Evolutionary conservation across 2,329 filamentous ascomycete genomes (phyloP), one percentile per base, ranked within the genome.

Genomic region (Lecanicillium sp.): DNA sequence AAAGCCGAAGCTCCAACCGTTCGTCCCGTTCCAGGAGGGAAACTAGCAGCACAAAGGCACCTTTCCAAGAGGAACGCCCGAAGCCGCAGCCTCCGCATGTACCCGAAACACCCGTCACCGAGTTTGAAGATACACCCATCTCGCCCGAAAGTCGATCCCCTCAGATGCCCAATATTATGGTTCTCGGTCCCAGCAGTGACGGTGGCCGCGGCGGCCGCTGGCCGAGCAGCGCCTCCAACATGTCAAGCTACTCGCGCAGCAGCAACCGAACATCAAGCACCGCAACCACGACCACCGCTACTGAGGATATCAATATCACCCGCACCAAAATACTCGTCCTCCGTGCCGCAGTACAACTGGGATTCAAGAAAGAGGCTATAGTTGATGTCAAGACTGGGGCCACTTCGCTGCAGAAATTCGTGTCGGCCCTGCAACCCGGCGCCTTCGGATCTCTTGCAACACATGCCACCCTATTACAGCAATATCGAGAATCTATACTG

Each of bases 61-160:
- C 49, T 12, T 62, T 62, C 4, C 58, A 61, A 32, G 70, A 79
- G 51, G 70, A 82, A 56, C 70, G 69, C 62, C 62, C 72, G 56
- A 69, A 70, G 47, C n/a, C n/a, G n/a, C 75, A 72, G 46, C 64
- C 67, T 15, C 67, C 65, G 3, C 67, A 69, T 2, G 77, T 83
- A 4, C 90, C 90, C 1, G 91, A 97, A 67, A 97, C 90, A 0
- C 90, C 90, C 0, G 91, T 91, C 1, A 97, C 90, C 4, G 90
- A 96, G 56, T 96, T 96, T 58, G 91, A 96, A 63, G 90, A 97
- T 61, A 89, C 86, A 0, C 84, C 87, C 4, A 79, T 89, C 36
- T 94, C 90, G 0, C 86, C 86, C 0, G 87, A 91, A 48, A 87
- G 87, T 55, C 80, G 84, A 37, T 84, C 79, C 7, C 79, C 84